Conservation (phyloP, 768 basidiomycete species). For the Amanita thiersii region DNA sequence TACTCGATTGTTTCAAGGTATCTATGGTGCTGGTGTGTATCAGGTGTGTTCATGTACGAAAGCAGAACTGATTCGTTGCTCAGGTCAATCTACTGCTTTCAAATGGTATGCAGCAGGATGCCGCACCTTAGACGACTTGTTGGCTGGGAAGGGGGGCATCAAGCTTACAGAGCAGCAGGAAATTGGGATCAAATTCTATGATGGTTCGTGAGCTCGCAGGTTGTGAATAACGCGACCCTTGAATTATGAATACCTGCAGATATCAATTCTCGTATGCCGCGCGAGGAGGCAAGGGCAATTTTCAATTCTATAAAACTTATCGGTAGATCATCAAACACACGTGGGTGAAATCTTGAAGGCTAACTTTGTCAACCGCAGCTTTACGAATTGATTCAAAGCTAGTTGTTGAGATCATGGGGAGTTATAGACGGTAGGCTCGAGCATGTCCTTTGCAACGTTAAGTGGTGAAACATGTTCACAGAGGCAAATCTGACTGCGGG, state of each 20-base stretch:
- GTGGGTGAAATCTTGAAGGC: not conserved
- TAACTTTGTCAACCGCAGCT: slow-evolving; percentile 31
- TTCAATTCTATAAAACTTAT: slow-evolving; percentile 66
- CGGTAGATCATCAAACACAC: slow-evolving; percentile 32
- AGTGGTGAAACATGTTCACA: slow-evolving; percentile 18
- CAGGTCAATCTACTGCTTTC: slow-evolving; percentile 59
- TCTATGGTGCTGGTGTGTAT: slow-evolving; percentile 77
- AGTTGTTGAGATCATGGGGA: slow-evolving; percentile 86
- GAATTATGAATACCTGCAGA: slow-evolving; percentile 31
- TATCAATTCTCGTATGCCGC: slow-evolving; percentile 79
- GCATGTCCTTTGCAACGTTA: not conserved
- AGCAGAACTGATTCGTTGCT: not conserved
- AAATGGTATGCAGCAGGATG: slow-evolving; percentile 74
- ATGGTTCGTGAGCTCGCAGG: slow-evolving; percentile 35
- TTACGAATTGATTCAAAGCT: slow-evolving; percentile 62
- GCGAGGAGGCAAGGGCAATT: slow-evolving; percentile 67
- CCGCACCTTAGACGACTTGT: slow-evolving; percentile 70
- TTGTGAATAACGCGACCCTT: not conserved
- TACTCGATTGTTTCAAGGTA: slow-evolving; percentile 57
- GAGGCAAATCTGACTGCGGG: slow-evolving; percentile 77
- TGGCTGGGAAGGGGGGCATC: slow-evolving; percentile 49
- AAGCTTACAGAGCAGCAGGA: slow-evolving; percentile 50
- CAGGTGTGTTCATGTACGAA: not conserved
- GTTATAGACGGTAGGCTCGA: slow-evolving; percentile 57
- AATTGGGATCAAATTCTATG: slow-evolving; percentile 63